Evolutionary conservation across 1,284 basidiomycete genomes (phyloP).

Genomic region (Boletus smithii): DNA sequence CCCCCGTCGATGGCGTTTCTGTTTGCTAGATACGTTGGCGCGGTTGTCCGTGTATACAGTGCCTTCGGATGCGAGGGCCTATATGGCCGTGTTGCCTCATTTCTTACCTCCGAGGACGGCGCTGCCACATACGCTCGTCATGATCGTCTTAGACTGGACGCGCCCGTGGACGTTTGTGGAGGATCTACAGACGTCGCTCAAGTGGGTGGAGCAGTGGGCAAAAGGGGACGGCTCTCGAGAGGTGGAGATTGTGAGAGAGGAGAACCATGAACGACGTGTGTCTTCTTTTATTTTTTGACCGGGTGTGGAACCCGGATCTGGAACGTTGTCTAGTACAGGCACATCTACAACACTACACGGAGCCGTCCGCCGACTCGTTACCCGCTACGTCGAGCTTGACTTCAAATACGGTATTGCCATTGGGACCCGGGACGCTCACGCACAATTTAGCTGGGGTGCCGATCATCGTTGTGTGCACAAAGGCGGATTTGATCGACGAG

Average conservation of each 20-base stretch:
- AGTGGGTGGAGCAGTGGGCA: constrained; percentile 80
- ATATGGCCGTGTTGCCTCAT: constrained; percentile 77
- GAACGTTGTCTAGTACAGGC: constrained; percentile 78
- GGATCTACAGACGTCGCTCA: constrained; percentile 85
- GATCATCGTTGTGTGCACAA: constrained; percentile 89
- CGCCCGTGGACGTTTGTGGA: constrained; percentile 87
- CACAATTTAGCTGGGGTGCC: constrained; percentile 82
- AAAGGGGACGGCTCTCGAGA: constrained; percentile 66
- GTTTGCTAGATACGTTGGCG: constrained; percentile 68
- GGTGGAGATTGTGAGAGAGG: constrained; percentile 67
- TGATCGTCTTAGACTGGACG: constrained; percentile 96
- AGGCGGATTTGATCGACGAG: constrained; percentile 84
- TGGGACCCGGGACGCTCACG: constrained; percentile 76
- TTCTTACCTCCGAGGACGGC: constrained; percentile 73
- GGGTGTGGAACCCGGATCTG: not conserved
- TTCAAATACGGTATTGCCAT: constrained; percentile 64
- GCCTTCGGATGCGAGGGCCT: constrained; percentile 72
- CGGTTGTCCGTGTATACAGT: constrained; percentile 87
- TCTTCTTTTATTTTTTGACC: constrained; percentile 18
- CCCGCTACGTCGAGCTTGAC: constrained; percentile 56
- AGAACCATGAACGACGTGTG: constrained; percentile 81
- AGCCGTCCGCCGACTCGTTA: constrained; percentile 67
- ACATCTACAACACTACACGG: constrained; percentile 84
- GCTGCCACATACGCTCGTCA: constrained; percentile 75
- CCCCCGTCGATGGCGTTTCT: no score